phyloP scores from a whole-genome alignment of 2,329 filamentous ascomycete genomes.

The Bipolaris oryzae region DNA sequence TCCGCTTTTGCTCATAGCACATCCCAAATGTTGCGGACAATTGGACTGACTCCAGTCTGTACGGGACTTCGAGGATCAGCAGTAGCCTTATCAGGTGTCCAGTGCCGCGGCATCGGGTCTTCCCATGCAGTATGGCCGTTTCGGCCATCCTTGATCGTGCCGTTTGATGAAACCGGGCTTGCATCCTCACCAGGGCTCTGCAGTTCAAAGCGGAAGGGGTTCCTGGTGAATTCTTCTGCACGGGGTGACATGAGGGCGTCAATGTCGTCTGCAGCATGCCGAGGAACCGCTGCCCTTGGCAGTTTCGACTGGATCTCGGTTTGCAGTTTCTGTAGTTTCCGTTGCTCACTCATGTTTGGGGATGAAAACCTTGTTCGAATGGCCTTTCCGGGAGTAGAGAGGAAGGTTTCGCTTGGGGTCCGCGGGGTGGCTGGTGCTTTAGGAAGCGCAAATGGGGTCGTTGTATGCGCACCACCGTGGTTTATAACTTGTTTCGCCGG shows the following conservation, averaged over 20 bases:
- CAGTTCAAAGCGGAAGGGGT: conserved; percentile 48
- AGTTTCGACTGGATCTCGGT: conserved; percentile 48
- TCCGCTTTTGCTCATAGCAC: conserved; percentile 61
- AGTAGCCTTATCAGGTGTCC: conserved; percentile 64
- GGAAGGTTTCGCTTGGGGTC: conserved; percentile 26
- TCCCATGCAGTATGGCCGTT: conserved; percentile 35
- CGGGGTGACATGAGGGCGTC: conserved; percentile 73
- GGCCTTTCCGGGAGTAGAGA: conserved; percentile 38
- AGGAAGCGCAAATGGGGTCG: conserved; percentile 12
- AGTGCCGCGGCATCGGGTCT: conserved; percentile 31
- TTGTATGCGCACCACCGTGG: conserved; percentile 16
- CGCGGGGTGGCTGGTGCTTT: conserved; percentile 25
- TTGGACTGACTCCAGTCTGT: conserved; percentile 74
- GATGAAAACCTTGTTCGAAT: conserved; percentile 49
- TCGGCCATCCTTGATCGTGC: conserved; percentile 40
- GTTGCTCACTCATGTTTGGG: conserved; percentile 48
- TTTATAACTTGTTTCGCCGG: conserved; percentile 19
- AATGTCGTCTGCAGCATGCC: conserved; percentile 46
- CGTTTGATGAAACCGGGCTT: conserved; percentile 41
- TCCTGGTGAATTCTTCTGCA: conserved; percentile 72
- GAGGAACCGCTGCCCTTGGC: conserved; percentile 32
- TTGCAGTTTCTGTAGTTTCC: conserved; percentile 48
- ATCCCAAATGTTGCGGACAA: conserved; percentile 79
- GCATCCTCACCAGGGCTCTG: conserved; percentile 31
- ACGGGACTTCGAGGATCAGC: conserved; percentile 76